These are phyloP conservation scores for Striga asiatica DNA, from an alignment of 257 asterid genomes.

Conservation along the genomic window DNA sequence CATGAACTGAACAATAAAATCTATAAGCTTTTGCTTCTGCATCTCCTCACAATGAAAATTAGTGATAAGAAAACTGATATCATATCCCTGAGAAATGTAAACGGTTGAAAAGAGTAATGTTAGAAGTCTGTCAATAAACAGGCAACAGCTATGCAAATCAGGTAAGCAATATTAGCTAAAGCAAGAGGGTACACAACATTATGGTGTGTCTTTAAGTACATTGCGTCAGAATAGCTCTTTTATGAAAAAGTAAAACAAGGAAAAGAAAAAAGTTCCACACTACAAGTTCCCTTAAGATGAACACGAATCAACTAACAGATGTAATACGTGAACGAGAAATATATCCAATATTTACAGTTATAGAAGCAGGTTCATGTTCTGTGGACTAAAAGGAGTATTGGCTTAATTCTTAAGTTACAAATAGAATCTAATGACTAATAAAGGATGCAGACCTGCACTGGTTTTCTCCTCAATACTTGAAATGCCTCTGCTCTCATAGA, in stretches of 20 bases:
- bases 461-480: slow-evolving; percentile 96
- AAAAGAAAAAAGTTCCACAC: too few species aligned
- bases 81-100: slow-evolving; percentile 83
- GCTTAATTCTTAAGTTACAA: not conserved
- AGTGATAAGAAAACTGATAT: slow-evolving; percentile 90
- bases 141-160: too few species aligned
- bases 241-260: too few species aligned
- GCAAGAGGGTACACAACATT: not conserved
- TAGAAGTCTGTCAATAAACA: not conserved
- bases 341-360: too few species aligned
- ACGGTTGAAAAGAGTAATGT: not conserved
- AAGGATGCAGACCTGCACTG: slow-evolving; percentile 58
- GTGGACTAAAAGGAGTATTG: too few species aligned
- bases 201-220: not conserved
- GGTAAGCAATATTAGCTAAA: slow-evolving; percentile 6
- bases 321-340: too few species aligned
- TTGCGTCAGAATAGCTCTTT: not conserved
- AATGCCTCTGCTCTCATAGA: slow-evolving; percentile 99
- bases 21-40: slow-evolving; percentile 96
- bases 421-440: slow-evolving; percentile 4
- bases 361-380: too few species aligned
- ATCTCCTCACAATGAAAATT: slow-evolving; percentile 95
- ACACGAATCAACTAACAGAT: too few species aligned
- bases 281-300: too few species aligned
- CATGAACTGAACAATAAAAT: slow-evolving; percentile 95